phyloP scores from a whole-genome alignment of 73 alveolate genomes.

The Breviolum minutum region DNA sequence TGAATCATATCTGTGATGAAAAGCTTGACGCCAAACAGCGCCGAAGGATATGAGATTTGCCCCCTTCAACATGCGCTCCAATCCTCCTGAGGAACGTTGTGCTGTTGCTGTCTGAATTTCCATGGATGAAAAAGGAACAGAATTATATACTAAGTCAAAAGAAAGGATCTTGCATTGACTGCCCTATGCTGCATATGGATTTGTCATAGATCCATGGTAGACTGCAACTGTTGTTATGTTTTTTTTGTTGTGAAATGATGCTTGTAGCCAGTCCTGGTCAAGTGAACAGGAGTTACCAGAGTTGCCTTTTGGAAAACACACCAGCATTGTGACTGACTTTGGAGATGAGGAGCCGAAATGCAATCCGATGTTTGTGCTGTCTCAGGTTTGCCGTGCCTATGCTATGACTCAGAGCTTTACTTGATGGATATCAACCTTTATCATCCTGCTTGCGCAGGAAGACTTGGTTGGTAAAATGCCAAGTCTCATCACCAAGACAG shows the following conservation, averaged over 20 bases:
- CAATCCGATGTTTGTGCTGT: background rate
- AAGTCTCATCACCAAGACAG: slow-evolving; percentile 36
- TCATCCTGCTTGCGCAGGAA: background rate
- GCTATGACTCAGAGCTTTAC: background rate
- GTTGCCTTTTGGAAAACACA: slow-evolving; percentile 53
- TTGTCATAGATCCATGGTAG: too few species aligned
- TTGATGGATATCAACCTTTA: background rate
- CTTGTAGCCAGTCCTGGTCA: background rate
- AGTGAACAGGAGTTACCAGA: background rate
- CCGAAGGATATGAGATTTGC: slow-evolving; percentile 12
- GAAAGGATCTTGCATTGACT: too few species aligned
- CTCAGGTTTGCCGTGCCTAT: background rate
- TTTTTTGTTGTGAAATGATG: background rate
- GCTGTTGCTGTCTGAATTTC: too few species aligned
- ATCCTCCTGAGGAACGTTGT: background rate
- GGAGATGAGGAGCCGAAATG: slow-evolving; percentile 69
- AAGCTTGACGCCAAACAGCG: background rate
- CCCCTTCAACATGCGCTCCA: slow-evolving; percentile 39
- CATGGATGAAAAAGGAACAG: too few species aligned
- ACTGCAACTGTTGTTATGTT: background rate
- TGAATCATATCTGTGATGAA: too few species aligned
- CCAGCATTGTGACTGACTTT: slow-evolving; percentile 88
- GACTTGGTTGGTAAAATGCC: background rate
- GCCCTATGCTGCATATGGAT: too few species aligned
- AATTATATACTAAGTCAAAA: too few species aligned